Conservation (phyloP, 495 filamentous ascomycete genomes). For the Penicillium ochrochloron region DNA sequence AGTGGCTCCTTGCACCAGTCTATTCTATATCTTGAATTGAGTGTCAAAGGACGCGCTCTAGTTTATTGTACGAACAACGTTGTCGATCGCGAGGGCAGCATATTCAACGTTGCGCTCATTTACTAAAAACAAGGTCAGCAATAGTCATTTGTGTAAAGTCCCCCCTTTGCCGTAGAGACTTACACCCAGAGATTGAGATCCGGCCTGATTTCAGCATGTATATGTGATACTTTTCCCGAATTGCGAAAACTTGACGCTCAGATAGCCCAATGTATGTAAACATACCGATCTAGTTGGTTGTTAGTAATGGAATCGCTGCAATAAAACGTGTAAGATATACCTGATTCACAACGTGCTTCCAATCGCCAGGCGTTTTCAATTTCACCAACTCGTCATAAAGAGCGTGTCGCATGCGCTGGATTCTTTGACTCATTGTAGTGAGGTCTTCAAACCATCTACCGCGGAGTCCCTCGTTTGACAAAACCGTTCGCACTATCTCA, state of each 20-base stretch:
- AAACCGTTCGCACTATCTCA: neutral
- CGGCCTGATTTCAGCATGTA: neutral
- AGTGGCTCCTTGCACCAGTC: neutral
- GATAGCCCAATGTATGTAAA: slow-evolving; percentile 2
- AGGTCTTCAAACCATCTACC: neutral
- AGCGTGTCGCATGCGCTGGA: neutral
- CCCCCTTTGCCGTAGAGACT: neutral
- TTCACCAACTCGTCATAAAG: neutral
- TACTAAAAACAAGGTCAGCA: neutral
- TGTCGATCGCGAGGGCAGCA: neutral
- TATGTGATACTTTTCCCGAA: neutral
- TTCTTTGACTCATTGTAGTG: neutral
- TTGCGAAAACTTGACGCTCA: neutral
- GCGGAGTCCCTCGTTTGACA: neutral
- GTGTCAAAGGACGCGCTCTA: neutral
- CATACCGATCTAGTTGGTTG: neutral
- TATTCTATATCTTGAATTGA: neutral
- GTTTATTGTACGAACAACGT: neutral
- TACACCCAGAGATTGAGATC: neutral
- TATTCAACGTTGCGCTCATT: neutral
- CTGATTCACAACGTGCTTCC: neutral
- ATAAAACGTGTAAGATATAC: neutral
- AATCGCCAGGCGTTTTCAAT: neutral
- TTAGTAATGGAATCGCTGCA: neutral
- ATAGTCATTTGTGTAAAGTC: neutral